A percentile compares a stretch with the other conserved stretches of the same genome.
These are phyloP conservation scores for Neoconidiobolus thromboides DNA, from an alignment of 371 early-diverging fungal species.

Conservation along the genomic window DNA sequence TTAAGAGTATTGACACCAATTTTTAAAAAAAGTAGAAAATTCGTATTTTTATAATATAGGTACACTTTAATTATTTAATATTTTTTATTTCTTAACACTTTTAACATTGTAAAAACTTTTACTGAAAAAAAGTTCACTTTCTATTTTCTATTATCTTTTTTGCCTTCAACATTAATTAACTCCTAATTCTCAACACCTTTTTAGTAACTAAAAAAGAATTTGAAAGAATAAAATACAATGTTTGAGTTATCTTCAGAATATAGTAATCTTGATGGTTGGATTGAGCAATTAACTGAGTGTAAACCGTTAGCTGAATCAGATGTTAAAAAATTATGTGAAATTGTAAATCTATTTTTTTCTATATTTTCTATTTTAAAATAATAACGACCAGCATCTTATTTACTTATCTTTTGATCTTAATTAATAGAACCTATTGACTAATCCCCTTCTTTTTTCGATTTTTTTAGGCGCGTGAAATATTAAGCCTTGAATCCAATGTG, in stretches of 20 bases:
- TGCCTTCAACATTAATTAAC: no score
- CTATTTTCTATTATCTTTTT: no score
- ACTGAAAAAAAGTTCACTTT: no score
- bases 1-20: no score
- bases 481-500: slow-evolving; percentile 89
- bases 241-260: slow-evolving; percentile 3
- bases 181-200: no score
- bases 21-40: no score
- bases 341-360: slow-evolving; percentile 26
- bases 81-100: no score
- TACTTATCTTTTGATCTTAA: neutral
- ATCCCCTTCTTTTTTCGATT: neutral
- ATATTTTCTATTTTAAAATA: neutral
- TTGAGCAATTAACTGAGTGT: slow-evolving; percentile 72
- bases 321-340: slow-evolving; percentile 91
- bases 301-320: slow-evolving; percentile 79
- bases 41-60: no score
- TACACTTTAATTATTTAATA: no score
- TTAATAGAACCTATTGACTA: neutral
- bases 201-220: neutral
- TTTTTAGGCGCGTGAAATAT: slow-evolving; percentile 66
- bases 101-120: no score
- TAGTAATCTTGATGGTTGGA: slow-evolving; percentile 76
- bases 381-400: neutral
- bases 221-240: neutral